Evolutionary conservation across 805 yeast species (phyloP).

Genomic region (Schwanniomyces sp.): DNA sequence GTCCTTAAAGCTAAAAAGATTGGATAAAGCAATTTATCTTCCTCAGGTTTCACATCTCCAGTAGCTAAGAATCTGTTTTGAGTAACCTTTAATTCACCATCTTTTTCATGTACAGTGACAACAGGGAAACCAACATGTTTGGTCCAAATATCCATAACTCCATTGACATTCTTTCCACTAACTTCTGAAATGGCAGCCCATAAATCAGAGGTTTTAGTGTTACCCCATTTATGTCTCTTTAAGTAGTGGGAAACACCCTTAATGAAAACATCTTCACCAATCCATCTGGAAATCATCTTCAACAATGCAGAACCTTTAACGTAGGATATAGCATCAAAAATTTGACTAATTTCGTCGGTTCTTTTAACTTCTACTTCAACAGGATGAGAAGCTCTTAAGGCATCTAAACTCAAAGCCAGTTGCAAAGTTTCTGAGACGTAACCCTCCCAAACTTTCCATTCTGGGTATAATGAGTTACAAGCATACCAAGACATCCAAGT

Average conservation of each 20-base stretch:
- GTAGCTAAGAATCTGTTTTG: slow-evolving; percentile 77
- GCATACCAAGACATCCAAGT: slow-evolving; percentile 92
- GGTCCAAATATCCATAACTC: slow-evolving; percentile 81
- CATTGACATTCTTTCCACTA: slow-evolving; percentile 69
- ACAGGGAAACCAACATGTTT: slow-evolving; percentile 78
- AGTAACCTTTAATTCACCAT: slow-evolving; percentile 50
- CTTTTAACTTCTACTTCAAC: slow-evolving; percentile 78
- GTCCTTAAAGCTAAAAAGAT: slow-evolving; percentile 69
- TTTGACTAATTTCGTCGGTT: slow-evolving; percentile 80
- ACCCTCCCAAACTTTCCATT: slow-evolving; percentile 85
- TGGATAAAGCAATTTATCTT: slow-evolving; percentile 67
- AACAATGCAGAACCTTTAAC: slow-evolving; percentile 77
- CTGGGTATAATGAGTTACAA: slow-evolving; percentile 72
- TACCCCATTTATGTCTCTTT: slow-evolving; percentile 73
- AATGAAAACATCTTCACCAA: slow-evolving; percentile 74
- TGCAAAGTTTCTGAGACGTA: slow-evolving; percentile 78
- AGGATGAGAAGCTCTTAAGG: slow-evolving; percentile 82
- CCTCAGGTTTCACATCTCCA: slow-evolving; percentile 75
- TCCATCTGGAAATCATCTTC: slow-evolving; percentile 78
- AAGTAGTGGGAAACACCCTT: slow-evolving; percentile 79
- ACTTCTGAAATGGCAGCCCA: slow-evolving; percentile 74
- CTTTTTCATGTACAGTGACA: slow-evolving; percentile 59
- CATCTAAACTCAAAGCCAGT: slow-evolving; percentile 71
- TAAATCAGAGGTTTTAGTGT: slow-evolving; percentile 72
- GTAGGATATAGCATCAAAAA: slow-evolving; percentile 82